Evolutionary conservation across 495 filamentous ascomycete genomes (phyloP).

Genomic region (Hypoxylon fragiforme): DNA sequence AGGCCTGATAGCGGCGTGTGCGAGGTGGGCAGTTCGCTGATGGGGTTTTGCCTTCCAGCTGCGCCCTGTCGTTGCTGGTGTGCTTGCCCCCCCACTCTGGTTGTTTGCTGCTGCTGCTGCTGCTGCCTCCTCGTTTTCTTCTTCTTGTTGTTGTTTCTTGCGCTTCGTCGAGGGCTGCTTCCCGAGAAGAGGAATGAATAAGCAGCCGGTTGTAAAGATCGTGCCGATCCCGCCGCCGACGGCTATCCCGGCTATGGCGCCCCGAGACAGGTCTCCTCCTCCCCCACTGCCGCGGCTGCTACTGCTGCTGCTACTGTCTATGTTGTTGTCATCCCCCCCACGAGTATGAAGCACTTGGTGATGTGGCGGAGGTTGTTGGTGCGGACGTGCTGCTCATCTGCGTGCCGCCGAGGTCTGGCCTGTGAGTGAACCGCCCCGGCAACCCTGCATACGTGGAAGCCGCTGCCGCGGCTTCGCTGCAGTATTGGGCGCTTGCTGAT

Average conservation of each 20-base stretch:
- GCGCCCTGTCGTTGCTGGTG: neutral
- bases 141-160: neutral
- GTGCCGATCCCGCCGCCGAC: slow-evolving; percentile 23
- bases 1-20: slow-evolving; percentile 17
- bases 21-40: slow-evolving; percentile 24
- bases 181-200: slow-evolving; percentile 25
- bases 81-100: no score
- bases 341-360: neutral
- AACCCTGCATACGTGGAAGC: neutral
- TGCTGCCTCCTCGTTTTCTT: neutral
- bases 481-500: slow-evolving; percentile 5
- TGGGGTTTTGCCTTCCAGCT: slow-evolving; percentile 18
- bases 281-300: neutral
- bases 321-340: no score
- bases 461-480: slow-evolving; percentile 9
- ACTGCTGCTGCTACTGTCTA: neutral
- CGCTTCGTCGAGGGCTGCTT: no score
- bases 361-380: neutral
- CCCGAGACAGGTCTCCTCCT: slow-evolving; percentile 10
- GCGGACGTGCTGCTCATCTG: neutral
- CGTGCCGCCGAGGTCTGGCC: neutral
- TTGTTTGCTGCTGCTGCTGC: neutral
- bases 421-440: neutral
- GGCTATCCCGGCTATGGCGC: slow-evolving; percentile 35
- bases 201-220: slow-evolving; percentile 22